A percentile compares a stretch with the other conserved stretches of the same genome.
Evolutionary conservation across 2,329 filamentous ascomycete species (phyloP).

Genomic region (Macroventuria anomochaeta): DNA sequence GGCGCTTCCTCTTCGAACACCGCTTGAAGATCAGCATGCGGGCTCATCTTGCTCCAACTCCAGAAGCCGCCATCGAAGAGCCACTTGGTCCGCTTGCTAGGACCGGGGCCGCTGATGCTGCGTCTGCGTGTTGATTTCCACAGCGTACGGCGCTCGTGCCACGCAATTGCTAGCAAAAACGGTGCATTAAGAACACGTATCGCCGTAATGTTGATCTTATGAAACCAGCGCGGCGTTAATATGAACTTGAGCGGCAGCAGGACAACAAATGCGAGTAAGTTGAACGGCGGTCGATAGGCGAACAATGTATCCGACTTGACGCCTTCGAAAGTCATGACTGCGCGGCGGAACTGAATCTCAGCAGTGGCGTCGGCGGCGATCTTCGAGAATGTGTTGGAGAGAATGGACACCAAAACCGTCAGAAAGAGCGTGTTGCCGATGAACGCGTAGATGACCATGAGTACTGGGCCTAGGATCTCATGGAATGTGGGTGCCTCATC

Average conservation of each 20-base stretch:
- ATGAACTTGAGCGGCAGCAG: slow-evolving; percentile 79
- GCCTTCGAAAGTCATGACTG: slow-evolving; percentile 82
- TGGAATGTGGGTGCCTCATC: slow-evolving; percentile 72
- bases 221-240: slow-evolving; percentile 84
- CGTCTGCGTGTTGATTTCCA: slow-evolving; percentile 60
- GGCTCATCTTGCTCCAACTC: slow-evolving; percentile 69
- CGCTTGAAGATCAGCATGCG: slow-evolving; percentile 73
- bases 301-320: slow-evolving; percentile 86
- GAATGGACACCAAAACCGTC: slow-evolving; percentile 87
- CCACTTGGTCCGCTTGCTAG: slow-evolving; percentile 51
- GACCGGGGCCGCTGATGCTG: slow-evolving; percentile 38
- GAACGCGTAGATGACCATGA: slow-evolving; percentile 86
- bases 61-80: slow-evolving; percentile 52
- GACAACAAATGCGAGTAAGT: slow-evolving; percentile 76
- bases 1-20: slow-evolving; percentile 77
- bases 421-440: slow-evolving; percentile 86
- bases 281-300: slow-evolving; percentile 82
- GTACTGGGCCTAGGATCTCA: slow-evolving; percentile 74
- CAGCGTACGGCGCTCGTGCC: slow-evolving; percentile 72
- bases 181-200: slow-evolving; percentile 79
- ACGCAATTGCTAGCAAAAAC: slow-evolving; percentile 72
- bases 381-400: slow-evolving; percentile 82
- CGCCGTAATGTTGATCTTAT: slow-evolving; percentile 83
- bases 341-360: slow-evolving; percentile 83
- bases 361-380: slow-evolving; percentile 78